Percentiles rank a stretch among this genome's conserved stretches.
phyloP scores from a whole-genome alignment of 1,284 basidiomycete species.

The Fomes fomentarius region DNA sequence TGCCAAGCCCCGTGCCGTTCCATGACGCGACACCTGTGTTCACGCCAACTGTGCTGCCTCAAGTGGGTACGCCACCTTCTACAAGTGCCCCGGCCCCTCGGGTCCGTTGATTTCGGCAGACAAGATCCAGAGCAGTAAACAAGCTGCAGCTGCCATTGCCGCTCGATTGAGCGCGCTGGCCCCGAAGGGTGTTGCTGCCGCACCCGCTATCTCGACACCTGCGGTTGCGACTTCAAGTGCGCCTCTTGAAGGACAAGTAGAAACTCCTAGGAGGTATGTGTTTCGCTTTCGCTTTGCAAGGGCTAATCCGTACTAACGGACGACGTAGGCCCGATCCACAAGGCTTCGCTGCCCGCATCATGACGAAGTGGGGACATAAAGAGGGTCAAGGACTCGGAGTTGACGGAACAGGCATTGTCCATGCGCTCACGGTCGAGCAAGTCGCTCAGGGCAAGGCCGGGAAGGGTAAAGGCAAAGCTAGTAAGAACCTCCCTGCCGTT shows the following conservation, averaged over 20 bases:
- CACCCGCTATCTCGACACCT: constrained; percentile 29
- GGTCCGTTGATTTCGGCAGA: constrained; percentile 52
- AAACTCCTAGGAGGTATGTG: constrained; percentile 36
- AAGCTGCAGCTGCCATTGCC: constrained; percentile 82
- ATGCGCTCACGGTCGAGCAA: constrained; percentile 84
- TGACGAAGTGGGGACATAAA: constrained; percentile 95
- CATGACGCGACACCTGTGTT: constrained; percentile 45
- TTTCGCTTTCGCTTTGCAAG: background rate
- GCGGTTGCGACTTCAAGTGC: constrained; percentile 24
- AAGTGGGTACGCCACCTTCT: constrained; percentile 28
- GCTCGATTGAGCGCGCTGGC: constrained; percentile 67
- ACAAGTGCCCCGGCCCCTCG: no score
- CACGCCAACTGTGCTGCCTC: constrained; percentile 59
- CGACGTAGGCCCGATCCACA: constrained; percentile 59
- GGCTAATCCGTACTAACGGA: background rate
- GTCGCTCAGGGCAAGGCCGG: constrained; percentile 44
- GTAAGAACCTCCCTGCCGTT: constrained; percentile 17
- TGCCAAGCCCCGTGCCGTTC: constrained; percentile 32
- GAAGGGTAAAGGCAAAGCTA: constrained; percentile 40
- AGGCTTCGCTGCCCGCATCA: constrained; percentile 77
- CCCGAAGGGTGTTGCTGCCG: constrained; percentile 36
- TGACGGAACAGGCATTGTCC: constrained; percentile 83
- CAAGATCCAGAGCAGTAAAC: constrained; percentile 55
- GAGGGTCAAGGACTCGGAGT: constrained; percentile 90
- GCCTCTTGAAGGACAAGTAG: constrained; percentile 33